Evolutionary conservation across 805 yeast genomes (phyloP), one percentile per base, ranked within the genome.

Genomic region (Lipomyces lipofer): DNA sequence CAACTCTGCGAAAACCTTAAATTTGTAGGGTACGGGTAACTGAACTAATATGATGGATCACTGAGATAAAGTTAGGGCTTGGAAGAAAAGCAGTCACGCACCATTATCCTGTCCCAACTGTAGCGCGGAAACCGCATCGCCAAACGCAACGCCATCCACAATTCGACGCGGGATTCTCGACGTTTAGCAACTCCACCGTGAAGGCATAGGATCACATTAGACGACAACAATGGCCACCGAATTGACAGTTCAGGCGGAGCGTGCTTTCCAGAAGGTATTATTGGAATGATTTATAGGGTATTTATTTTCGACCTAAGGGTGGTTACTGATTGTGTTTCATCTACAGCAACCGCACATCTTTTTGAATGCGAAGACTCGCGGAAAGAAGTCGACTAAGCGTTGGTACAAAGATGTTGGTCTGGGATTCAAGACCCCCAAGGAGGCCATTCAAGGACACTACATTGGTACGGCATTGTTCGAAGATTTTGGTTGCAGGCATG

Each of bases 211-310:
- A 35, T 29, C 49, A 32, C 32, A 29, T n/a, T n/a, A n/a, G 22
- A 21, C n/a, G 13, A 19, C 10, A 63, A 66, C 33, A 52, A 94
- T 92, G 98, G 95, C 98, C 77, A 87, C 98, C 80, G 99, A 94
- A 86, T 89, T 94, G 83, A 92, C 97, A 79, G 99, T 94, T 83
- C 99, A 94, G 86, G 87, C 97, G 77, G 99, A 94, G 86, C 92
- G 96, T 83, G 99, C 99, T 90, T 94, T 86, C 96, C 99, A 94
- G 86, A 94, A 94, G 95, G 96, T 88, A 83, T 77, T 95, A 78
- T 69, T 54, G 12, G 17, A 10, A 19, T 43, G 28, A 15, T 8
- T n/a, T n/a, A n/a, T 17, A 15, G 4, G 15, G 5, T 45, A 39
- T 5, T 19, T 35, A 19, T 17, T 21, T 17, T 33, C 19, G n/a